Evolutionary conservation across 495 filamentous ascomycete genomes (phyloP).

Genomic region (Aspergillus ellipticus): DNA sequence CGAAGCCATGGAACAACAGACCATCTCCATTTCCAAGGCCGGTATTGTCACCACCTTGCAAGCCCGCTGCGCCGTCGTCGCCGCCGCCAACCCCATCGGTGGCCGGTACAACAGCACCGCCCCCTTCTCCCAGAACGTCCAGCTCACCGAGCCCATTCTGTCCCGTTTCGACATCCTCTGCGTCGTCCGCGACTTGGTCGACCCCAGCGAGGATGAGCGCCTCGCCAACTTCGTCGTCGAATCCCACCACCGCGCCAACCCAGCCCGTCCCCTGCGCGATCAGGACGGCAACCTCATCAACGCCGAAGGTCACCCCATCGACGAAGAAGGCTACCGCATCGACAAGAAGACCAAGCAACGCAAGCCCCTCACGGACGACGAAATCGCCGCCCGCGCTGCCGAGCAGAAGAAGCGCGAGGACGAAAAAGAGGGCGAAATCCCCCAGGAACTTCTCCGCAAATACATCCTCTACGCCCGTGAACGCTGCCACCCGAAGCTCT

Average conservation of each 20-base stretch:
- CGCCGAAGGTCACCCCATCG: conserved; percentile 50
- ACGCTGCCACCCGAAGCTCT: conserved; percentile 84
- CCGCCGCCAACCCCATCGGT: conserved; percentile 94
- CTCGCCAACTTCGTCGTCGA: conserved; percentile 93
- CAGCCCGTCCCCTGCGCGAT: conserved; percentile 53
- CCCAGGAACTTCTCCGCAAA: conserved; percentile 89
- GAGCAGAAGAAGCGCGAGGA: conserved; percentile 47
- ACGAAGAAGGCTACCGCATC: conserved; percentile 44
- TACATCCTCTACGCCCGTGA: conserved; percentile 97
- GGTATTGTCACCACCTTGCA: conserved; percentile 98
- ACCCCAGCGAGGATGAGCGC: conserved; percentile 90
- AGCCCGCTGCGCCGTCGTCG: conserved; percentile 95
- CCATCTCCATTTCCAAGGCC: conserved; percentile 99
- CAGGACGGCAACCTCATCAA: conserved; percentile 59
- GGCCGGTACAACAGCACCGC: conserved; percentile 96
- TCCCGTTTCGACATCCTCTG: conserved; percentile 99
- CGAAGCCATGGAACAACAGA: conserved; percentile 99
- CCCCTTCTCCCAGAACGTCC: conserved; percentile 92
- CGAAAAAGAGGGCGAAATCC: conserved; percentile 73
- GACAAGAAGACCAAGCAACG: conserved; percentile 28
- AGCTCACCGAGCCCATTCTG: conserved; percentile 94
- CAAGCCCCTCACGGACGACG: conserved; percentile 34
- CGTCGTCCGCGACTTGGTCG: conserved; percentile 96
- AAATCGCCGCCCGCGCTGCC: conserved; percentile 31
- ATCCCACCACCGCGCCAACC: conserved; percentile 87